Percentiles rank a stretch among this genome's conserved stretches.
phyloP scores from a whole-genome alignment of 1,139 yeast genomes.

The Scheffersomyces quercinus region DNA sequence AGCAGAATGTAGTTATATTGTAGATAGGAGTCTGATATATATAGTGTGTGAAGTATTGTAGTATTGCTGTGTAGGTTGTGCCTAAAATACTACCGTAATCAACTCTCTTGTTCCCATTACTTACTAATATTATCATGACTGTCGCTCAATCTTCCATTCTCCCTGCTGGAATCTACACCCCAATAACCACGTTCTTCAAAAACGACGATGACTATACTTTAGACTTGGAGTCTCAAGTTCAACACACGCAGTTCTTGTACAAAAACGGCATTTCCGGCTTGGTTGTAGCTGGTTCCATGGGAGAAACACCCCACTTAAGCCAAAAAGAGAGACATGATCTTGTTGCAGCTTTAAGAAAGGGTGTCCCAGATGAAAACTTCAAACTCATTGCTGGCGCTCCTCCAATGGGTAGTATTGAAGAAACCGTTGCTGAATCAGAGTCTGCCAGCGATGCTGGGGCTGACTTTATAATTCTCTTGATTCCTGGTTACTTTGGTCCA shows the following conservation, averaged over 20 bases:
- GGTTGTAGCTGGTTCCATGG: constrained; percentile 51
- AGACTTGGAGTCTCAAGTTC: constrained; percentile 42
- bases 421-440: constrained; percentile 30
- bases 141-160: constrained; percentile 1
- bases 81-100: too few species aligned
- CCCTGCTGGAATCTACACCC: constrained; percentile 43
- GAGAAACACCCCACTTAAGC: constrained; percentile 38
- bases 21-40: too few species aligned
- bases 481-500: constrained; percentile 38
- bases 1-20: too few species aligned
- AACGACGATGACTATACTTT: constrained; percentile 33
- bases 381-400: constrained; percentile 40
- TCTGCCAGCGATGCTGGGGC: constrained; percentile 35
- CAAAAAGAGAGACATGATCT: constrained; percentile 31
- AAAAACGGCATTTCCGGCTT: constrained; percentile 46
- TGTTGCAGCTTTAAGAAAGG: constrained; percentile 21
- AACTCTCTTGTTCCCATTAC: background rate
- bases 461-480: constrained; percentile 30
- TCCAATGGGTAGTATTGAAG: constrained; percentile 26
- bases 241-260: constrained; percentile 42
- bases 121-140: constrained; percentile 3
- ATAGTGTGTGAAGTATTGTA: too few species aligned
- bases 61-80: too few species aligned
- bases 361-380: constrained; percentile 27
- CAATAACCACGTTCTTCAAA: constrained; percentile 52